phyloP scores from a whole-genome alignment of 2,329 filamentous ascomycete genomes.

The Claviceps purpurea region DNA sequence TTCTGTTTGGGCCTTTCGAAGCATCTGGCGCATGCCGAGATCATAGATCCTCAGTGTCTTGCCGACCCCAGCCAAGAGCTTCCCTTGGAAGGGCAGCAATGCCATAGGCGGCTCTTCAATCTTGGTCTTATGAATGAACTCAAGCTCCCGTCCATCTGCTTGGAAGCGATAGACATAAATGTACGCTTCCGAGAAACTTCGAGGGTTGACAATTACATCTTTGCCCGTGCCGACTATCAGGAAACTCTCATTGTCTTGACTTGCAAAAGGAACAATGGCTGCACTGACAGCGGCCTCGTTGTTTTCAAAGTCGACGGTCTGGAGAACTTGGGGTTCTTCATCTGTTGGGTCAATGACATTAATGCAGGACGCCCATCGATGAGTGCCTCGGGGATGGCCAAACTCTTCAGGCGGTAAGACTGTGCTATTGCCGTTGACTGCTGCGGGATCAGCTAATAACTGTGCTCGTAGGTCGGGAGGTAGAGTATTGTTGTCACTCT shows the following conservation, averaged over 20 bases:
- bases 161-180: constrained; percentile 88
- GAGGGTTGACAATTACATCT: constrained; percentile 68
- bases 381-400: constrained; percentile 69
- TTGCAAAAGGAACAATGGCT: constrained; percentile 72
- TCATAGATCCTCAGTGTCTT: constrained; percentile 78
- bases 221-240: constrained; percentile 91
- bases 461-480: constrained; percentile 64
- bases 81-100: constrained; percentile 86
- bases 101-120: constrained; percentile 81
- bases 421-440: constrained; percentile 58
- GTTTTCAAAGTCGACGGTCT: constrained; percentile 68
- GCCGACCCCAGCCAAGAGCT: constrained; percentile 74
- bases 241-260: constrained; percentile 79
- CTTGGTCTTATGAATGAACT: constrained; percentile 94
- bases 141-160: constrained; percentile 73
- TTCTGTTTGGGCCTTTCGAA: constrained; percentile 79
- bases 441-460: constrained; percentile 57
- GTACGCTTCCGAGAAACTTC: constrained; percentile 64
- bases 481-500: constrained; percentile 85
- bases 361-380: constrained; percentile 93
- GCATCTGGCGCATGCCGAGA: constrained; percentile 78
- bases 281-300: constrained; percentile 89
- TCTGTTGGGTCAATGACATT: constrained; percentile 75
- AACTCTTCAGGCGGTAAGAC: constrained; percentile 70
- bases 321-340: constrained; percentile 55